Base-by-base conservation (phyloP, 2,329 filamentous ascomycete species). In the Exophiala sp. region DNA sequence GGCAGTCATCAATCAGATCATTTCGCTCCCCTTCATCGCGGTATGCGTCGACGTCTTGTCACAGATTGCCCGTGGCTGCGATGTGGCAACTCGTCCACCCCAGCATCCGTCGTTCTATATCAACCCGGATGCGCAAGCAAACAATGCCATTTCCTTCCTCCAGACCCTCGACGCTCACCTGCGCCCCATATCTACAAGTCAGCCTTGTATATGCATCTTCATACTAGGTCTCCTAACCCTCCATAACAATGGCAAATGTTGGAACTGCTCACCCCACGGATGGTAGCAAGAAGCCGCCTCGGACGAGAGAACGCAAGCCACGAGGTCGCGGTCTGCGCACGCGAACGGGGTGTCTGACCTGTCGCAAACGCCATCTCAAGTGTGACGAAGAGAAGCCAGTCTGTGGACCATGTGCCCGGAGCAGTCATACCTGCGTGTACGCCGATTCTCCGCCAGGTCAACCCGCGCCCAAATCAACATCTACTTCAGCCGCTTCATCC, bases 291-390 rank as follows among this genome's bases (percentile, higher is more conserved):
- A 41, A 41, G 38, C 18, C 38, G 13, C 19, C 7, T 24, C 38
- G 41, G 13, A 21, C 41, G 9, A 29, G 41, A 32, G 41, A 43
- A 10, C 23, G 41, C 16, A 43, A 43, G 24, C 41, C 41, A n/a
- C 41, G 41, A 5, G 41, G 41, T 3, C 41, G 41, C 27, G 41
- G 41, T 29, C 41, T 43, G 22, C 80, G 91, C 52, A 96, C 91
- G 14, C 96, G 96, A 71, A 96, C 90, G 9, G 89, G 90, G 27
- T 96, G 90, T 67, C 82, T 95, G 69, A 96, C 90, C 5, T 96
- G 90, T 66, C 79, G 90, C 53, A 81, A 81, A 65, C 80, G 90
- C 51, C 96, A 97, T 78, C 96, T 96, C 80, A 97, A 97, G 71
- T 97, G 91, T 64, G 90, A 96, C 65, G 93, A 97, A 72, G 80